Evolutionary conservation across 768 basidiomycete species (phyloP), one percentile per base, ranked within the genome.

Genomic region (Chalciporus piperatus): DNA sequence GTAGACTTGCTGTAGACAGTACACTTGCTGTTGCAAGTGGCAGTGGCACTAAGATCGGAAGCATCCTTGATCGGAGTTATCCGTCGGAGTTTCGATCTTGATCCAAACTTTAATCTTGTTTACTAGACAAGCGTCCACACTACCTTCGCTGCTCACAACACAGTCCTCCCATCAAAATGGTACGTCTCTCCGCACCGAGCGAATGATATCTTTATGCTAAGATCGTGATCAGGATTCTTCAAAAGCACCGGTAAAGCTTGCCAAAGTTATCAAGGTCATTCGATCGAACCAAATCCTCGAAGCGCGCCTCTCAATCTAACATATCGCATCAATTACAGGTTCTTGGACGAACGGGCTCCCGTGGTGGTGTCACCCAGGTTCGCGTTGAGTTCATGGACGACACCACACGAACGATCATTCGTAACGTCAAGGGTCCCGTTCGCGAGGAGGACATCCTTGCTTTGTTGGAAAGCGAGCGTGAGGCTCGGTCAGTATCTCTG

Each of bases 351-450:
- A 99, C 97, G 69, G 96, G 96, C 56, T 98, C 95, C 64, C 92
- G 96, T 70, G 96, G 96, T 76, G 96, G 96, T 77, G 94, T 98
- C 66, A 98, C 94, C 55, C 95, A 98, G 79, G 95, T 98, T 74
- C 92, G 96, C 60, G 97, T 99, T 61, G 97, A 98, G 71, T 97
- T 99, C 79, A 87, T 98, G 89, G 96, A 98, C 71, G 95, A 98
- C 72, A 84, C 90, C 49, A 83, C 85, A 59, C 89, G 96, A 64
- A 88, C 91, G 60, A 97, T 99, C 74, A 96, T 98, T 74, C 91
- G 96, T 47, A 99, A 99, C 77, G 96, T 98, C 61, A 98, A 98
- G 75, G 97, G 97, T 1, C 96, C 97, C 55, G 95, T 98, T 54
- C 79, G 92, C 57, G 89, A 93, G 74, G 83, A 94, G 72, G 97